Conservation (phyloP, 805 yeast species). For the Teunomyces gatunensis region DNA sequence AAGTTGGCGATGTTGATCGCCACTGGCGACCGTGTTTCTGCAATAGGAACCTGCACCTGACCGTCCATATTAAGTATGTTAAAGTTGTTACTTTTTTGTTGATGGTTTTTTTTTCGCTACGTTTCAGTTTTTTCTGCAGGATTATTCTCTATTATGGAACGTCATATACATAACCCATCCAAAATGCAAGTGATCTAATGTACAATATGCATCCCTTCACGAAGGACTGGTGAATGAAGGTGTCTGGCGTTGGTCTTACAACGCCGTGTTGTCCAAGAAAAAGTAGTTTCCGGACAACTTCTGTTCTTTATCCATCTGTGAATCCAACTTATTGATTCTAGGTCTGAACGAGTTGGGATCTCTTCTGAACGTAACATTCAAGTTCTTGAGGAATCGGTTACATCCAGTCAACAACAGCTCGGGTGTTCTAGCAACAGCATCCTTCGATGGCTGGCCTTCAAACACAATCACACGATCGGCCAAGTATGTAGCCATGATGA, state of each 20-base stretch:
- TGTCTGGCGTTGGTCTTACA: slow-evolving; percentile 19
- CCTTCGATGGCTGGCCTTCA: slow-evolving; percentile 89
- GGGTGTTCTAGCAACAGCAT: slow-evolving; percentile 83
- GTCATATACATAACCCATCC: slow-evolving; percentile 9
- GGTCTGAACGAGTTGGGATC: slow-evolving; percentile 98
- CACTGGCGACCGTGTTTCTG: slow-evolving; percentile 41
- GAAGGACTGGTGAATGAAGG: not conserved
- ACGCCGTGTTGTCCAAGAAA: slow-evolving; percentile 73
- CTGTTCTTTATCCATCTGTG: slow-evolving; percentile 99
- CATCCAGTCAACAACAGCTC: slow-evolving; percentile 96
- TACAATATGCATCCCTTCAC: slow-evolving; percentile 5
- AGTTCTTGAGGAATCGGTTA: slow-evolving; percentile 92
- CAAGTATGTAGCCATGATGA: slow-evolving; percentile 98
- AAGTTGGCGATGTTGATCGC: slow-evolving; percentile 70
- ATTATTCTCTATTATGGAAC: slow-evolving; percentile 8
- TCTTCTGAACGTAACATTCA: slow-evolving; percentile 98
- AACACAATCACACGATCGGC: slow-evolving; percentile 99
- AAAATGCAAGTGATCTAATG: slow-evolving; percentile 11
- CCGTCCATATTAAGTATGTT: slow-evolving; percentile 2
- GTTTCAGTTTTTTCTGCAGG: not conserved
- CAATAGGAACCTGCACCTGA: slow-evolving; percentile 10
- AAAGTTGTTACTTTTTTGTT: not conserved
- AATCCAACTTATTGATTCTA: slow-evolving; percentile 94
- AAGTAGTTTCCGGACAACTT: slow-evolving; percentile 89
- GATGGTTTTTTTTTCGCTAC: not conserved